Evolutionary conservation across 768 basidiomycete genomes (phyloP), one percentile per base, ranked within the genome.

Genomic region (Galerina marginata): DNA sequence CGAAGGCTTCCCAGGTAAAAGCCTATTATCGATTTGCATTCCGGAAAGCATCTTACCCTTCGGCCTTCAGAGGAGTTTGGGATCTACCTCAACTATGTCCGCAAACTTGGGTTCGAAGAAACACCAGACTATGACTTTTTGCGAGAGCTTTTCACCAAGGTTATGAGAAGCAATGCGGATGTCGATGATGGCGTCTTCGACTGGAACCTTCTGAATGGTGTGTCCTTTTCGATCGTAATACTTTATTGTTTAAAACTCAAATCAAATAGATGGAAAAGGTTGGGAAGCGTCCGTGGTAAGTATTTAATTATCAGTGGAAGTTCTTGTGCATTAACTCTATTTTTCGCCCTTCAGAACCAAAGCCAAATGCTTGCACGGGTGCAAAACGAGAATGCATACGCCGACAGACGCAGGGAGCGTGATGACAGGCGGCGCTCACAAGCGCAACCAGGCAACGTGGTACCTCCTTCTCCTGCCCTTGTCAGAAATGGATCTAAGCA

Each of bases 61-160:
- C 29, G 38, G 12, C 33, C 56, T 62, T 23, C 75, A 98, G 97
- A 99, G 81, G 97, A 99, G 77, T 99, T 99, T 69, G 90, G 89
- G 56, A 99, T 99, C 71, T 99, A 99, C 77, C 84, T 99, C 53
- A 99, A 99, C 79, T 99, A 99, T 76, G 97, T 99, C 62, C 90
- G 97, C 63, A 99, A 98, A 74, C 88, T 99, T 64, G 97, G 96
- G 12, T 99, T 99, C 74, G 97, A 99, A 73, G 97, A 99, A 78
- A 93, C 95, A 20, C 97, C 97, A 43, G 97, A 99, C 77, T 99
- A 99, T 72, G 96, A 99, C 71, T 99, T 99, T 78, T 75, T 99
- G 69, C 86, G 96, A 61, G 97, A 98, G 67, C 80, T 99, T 55
- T 98, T 99, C 74, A 83, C 89, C 57, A 98, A 98, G 74, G 90